Evolutionary conservation across 2,329 filamentous ascomycete species (phyloP).

Genomic region (Setomelanomma holmii): DNA sequence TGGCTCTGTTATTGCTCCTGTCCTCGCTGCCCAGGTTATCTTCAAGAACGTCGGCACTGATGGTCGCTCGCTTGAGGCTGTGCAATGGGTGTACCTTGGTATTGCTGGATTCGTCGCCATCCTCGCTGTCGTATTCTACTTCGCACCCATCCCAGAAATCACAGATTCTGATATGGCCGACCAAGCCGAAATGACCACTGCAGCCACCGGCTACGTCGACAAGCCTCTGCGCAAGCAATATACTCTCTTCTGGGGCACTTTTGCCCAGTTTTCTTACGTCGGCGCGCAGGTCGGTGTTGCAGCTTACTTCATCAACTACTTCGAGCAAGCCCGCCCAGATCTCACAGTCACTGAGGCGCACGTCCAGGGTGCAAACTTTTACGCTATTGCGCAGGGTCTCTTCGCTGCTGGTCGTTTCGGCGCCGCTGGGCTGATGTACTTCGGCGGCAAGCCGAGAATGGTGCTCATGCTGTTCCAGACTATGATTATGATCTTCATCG

Average conservation of each 20-base stretch:
- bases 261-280: slow-evolving; percentile 63
- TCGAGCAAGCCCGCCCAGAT: slow-evolving; percentile 43
- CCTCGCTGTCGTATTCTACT: slow-evolving; percentile 70
- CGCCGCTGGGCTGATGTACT: slow-evolving; percentile 48
- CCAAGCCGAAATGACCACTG: slow-evolving; percentile 42
- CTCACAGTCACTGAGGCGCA: slow-evolving; percentile 31
- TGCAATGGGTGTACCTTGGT: slow-evolving; percentile 83
- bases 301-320: slow-evolving; percentile 52
- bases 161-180: slow-evolving; percentile 70
- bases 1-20: slow-evolving; percentile 75
- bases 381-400: slow-evolving; percentile 48
- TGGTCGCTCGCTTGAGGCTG: slow-evolving; percentile 65
- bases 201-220: slow-evolving; percentile 61
- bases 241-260: slow-evolving; percentile 46
- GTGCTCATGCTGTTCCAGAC: slow-evolving; percentile 48
- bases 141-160: slow-evolving; percentile 74
- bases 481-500: slow-evolving; percentile 47
- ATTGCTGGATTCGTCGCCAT: slow-evolving; percentile 75
- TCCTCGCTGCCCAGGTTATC: slow-evolving; percentile 76
- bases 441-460: slow-evolving; percentile 42
- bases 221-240: slow-evolving; percentile 71
- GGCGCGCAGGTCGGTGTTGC: slow-evolving; percentile 63
- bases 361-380: slow-evolving; percentile 46
- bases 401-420: slow-evolving; percentile 48
- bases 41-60: slow-evolving; percentile 69